Base-by-base conservation (phyloP, 2,329 filamentous ascomycete species). In the Falciphora oryzae region DNA sequence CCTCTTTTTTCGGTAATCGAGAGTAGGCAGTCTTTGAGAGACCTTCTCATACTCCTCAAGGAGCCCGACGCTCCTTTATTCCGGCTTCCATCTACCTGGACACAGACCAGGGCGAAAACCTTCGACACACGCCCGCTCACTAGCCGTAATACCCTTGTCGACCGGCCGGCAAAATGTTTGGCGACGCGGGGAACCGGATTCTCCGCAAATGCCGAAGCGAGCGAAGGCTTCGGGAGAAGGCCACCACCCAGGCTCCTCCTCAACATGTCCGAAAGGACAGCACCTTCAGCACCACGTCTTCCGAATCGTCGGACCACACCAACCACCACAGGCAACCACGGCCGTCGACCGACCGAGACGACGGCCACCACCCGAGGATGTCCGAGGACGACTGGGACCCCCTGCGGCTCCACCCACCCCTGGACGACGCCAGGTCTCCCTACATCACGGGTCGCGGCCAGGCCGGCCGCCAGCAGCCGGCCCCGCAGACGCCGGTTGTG, bases 361-460 rank as follows among this genome's bases (percentile, higher is more conserved):
- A 53, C 22, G 22, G 44, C 14, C 18, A 38, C 32, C 62, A 53
- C 28, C n/a, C 58, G 32, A 59, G 56, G 62, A n/a, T 31, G 27
- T 35, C 57, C 31, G 22, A 38, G 13, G 38, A 56, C 65, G 73
- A 74, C 64, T 75, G 71, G 71, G 71, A 75, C 63, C 72, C 74
- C 13, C 70, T 76, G 44, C 71, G 73, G n/a, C 69, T 74, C 59
- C 73, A 76, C 68, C 74, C 73, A 2, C 62, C 72, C n/a, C 65
- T 68, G 35, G 59, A 62, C 18, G 65, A 62, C 18, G 65, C 61
- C 53, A 38, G 62, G 65, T 68, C 59, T 63, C 62, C 65, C 61
- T 65, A 61, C 50, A 56, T 57, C 31, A 28, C 50, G 61, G 27
- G n/a, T 22, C 28, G 25, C 16, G 60, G n/a, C 16, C 31, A 38